Base-by-base conservation (phyloP, 139 green algal genomes). In the Chlamydomonas schloesseri region DNA sequence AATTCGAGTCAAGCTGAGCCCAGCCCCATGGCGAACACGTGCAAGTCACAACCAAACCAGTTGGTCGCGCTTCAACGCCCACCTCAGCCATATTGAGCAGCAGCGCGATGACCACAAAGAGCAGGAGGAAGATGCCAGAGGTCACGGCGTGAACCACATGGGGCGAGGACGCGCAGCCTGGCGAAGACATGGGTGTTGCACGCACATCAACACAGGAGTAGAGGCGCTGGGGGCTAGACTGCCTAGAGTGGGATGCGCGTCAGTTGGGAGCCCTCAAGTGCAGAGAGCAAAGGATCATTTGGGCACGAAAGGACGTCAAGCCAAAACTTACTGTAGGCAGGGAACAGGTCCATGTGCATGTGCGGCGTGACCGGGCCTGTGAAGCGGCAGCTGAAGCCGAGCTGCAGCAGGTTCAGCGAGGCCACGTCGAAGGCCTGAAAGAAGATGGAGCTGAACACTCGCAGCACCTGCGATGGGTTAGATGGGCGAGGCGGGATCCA, bases 361-460 rank as follows among this genome's bases (percentile, higher is more conserved):
- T 58, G 80, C 21, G 68, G 69, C 31, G 26, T 70, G 5, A 29
- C 42, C 0, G 33, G 42, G 14, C 80, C 69, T 0, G 67, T 71
- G 4, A 70, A 33, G 26, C 24, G 50, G 34, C 80, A 86, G n/a
- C 57, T 60, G 10, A 78, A 70, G 1, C 79, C 67, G 23, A 78
- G 29, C 68, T 76, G 72, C 29, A 90, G 86, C 29, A 90, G 53
- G n/a, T 71, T 85, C 36, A 90, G 62, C 55, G 87, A 90, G 9
- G 87, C 73, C 37, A 90, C 71, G 73, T 90, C 81, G 28, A 88
- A 80, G 34, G 86, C 46, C 47, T 76, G 46, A 50, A 88, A 89
- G 37, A 89, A 89, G 47, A 89, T 74, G 34, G 65, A 81, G 68
- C 46, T 62, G 57, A 81, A 73, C 29, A 83, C 33, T 34, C 83